These are phyloP conservation scores for Hydnomerulius pinastri DNA, from an alignment of 768 basidiomycete genomes.

Conservation along the genomic window DNA sequence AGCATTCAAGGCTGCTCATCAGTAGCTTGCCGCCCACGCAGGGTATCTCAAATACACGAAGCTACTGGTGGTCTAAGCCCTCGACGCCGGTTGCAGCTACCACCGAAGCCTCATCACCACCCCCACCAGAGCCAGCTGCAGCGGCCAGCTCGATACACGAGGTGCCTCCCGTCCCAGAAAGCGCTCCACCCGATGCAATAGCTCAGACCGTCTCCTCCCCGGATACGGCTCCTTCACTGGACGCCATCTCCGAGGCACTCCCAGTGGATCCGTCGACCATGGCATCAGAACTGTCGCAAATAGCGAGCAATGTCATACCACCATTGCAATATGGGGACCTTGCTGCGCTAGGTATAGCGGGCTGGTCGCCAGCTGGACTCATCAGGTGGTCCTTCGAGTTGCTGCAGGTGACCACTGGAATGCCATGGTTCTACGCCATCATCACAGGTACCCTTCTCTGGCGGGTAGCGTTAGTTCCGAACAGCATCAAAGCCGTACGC, in stretches of 20 bases:
- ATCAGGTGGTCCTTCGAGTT: slow-evolving; percentile 65
- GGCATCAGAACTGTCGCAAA: slow-evolving; percentile 18
- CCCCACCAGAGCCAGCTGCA: slow-evolving; percentile 6
- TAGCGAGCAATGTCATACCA: slow-evolving; percentile 32
- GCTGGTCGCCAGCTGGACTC: slow-evolving; percentile 70
- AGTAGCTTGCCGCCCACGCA: slow-evolving; percentile 8
- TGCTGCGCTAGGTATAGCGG: slow-evolving; percentile 61
- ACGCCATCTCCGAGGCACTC: slow-evolving; percentile 3
- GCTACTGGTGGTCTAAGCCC: slow-evolving; percentile 36
- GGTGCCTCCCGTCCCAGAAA: neutral
- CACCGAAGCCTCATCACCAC: neutral
- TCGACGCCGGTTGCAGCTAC: neutral
- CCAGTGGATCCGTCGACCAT: slow-evolving; percentile 8
- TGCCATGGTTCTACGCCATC: slow-evolving; percentile 88
- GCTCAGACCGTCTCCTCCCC: neutral
- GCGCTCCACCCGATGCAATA: neutral
- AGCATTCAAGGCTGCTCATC: slow-evolving; percentile 8
- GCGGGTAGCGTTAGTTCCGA: slow-evolving; percentile 61
- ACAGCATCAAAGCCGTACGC: slow-evolving; percentile 56
- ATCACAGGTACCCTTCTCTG: slow-evolving; percentile 62
- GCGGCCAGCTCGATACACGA: neutral
- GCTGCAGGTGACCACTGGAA: slow-evolving; percentile 64
- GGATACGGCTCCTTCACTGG: slow-evolving; percentile 6
- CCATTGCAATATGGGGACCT: slow-evolving; percentile 74
- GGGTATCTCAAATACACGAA: slow-evolving; percentile 22